phyloP scores from a whole-genome alignment of 805 yeast species.

The Soucietia sequanensis region DNA sequence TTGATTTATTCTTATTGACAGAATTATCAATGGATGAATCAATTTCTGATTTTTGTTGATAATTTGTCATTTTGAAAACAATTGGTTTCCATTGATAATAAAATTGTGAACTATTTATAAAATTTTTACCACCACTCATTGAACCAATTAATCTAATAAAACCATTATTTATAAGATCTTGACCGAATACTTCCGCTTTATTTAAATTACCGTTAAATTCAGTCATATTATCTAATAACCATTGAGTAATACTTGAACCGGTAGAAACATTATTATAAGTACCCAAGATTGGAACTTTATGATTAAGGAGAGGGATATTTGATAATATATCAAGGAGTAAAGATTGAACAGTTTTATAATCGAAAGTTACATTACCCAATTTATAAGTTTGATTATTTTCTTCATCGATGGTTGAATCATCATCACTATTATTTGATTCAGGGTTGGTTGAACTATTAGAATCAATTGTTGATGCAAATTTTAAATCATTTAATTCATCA shows the following conservation, averaged over 20 bases:
- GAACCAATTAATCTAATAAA: constrained; percentile 65
- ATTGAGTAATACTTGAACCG: constrained; percentile 60
- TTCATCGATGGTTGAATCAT: constrained; percentile 14
- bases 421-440: constrained; percentile 3
- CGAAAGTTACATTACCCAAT: constrained; percentile 33
- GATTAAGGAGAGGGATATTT: constrained; percentile 50
- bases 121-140: constrained; percentile 46
- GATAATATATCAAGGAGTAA: constrained; percentile 33
- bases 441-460: constrained; percentile 4
- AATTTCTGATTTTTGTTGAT: constrained; percentile 10
- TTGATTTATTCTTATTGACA: constrained; percentile 2
- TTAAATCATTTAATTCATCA: constrained; percentile 25
- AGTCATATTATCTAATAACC: constrained; percentile 50
- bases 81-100: constrained; percentile 78
- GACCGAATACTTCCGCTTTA: constrained; percentile 72
- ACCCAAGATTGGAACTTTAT: constrained; percentile 68
- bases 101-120: constrained; percentile 73
- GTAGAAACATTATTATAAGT: constrained; percentile 60
- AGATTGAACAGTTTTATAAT: constrained; percentile 27
- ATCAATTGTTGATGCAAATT: constrained; percentile 5
- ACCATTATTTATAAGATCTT: constrained; percentile 61
- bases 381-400: constrained; percentile 18
- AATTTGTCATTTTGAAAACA: constrained; percentile 51
- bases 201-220: constrained; percentile 47
- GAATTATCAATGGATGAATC: not conserved